Percentiles rank a stretch among this genome's conserved stretches.
These are phyloP conservation scores for Fusarium sp. DNA, from an alignment of 2,329 filamentous ascomycete genomes.

Conservation along the genomic window DNA sequence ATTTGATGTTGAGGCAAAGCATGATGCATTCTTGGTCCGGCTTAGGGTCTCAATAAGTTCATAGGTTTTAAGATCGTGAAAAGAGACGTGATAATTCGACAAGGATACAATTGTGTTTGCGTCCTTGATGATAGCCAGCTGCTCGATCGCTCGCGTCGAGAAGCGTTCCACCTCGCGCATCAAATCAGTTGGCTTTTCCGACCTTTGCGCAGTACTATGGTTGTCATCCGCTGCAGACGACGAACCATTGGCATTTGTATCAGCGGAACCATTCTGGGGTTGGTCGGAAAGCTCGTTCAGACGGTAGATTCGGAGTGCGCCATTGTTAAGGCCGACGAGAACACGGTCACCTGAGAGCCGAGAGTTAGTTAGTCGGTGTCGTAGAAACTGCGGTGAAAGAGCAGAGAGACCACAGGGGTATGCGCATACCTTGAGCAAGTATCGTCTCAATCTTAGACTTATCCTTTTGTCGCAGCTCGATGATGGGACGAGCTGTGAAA, in stretches of 20 bases:
- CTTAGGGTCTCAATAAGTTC: constrained; percentile 80
- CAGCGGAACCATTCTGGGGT: constrained; percentile 48
- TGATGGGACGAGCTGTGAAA: constrained; percentile 93
- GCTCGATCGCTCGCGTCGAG: constrained; percentile 87
- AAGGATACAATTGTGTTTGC: constrained; percentile 90
- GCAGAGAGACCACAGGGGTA: background rate
- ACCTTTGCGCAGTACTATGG: constrained; percentile 42
- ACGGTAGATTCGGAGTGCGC: constrained; percentile 88
- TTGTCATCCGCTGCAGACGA: constrained; percentile 45
- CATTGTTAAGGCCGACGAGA: constrained; percentile 90
- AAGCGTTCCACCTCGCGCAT: constrained; percentile 95
- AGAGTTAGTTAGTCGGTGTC: constrained; percentile 11
- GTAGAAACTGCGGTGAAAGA: background rate
- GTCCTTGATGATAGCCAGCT: constrained; percentile 95
- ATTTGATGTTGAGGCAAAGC: constrained; percentile 94
- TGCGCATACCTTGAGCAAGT: constrained; percentile 79
- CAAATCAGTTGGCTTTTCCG: constrained; percentile 76
- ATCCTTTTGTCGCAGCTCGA: constrained; percentile 95
- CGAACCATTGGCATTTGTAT: constrained; percentile 41
- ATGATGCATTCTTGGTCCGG: constrained; percentile 86
- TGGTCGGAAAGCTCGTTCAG: constrained; percentile 72
- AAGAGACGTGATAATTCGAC: constrained; percentile 87
- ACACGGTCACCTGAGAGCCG: constrained; percentile 78
- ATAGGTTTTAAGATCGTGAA: constrained; percentile 90
- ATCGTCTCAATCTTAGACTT: constrained; percentile 98